phyloP scores from a whole-genome alignment of 1,139 yeast genomes.

The Pichia sp. region DNA sequence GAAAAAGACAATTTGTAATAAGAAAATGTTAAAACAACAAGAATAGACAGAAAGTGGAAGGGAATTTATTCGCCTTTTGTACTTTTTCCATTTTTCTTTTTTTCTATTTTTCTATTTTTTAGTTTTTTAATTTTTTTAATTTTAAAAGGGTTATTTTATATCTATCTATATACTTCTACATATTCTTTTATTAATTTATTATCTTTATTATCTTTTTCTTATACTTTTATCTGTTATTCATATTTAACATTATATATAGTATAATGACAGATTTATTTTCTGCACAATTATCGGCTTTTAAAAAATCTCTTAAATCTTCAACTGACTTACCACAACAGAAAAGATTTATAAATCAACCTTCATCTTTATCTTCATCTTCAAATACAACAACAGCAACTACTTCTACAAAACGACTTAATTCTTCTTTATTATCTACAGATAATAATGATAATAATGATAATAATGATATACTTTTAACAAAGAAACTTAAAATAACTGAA shows the following conservation, averaged over 20 bases:
- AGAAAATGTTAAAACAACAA: background rate
- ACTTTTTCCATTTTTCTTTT: too few species aligned
- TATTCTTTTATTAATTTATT: too few species aligned
- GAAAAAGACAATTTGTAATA: background rate
- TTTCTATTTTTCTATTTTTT: too few species aligned
- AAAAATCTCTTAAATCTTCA: slow-evolving; percentile 41
- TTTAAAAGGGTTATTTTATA: too few species aligned
- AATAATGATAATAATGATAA: too few species aligned
- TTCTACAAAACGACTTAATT: background rate
- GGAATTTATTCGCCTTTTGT: too few species aligned
- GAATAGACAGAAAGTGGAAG: too few species aligned
- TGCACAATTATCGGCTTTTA: slow-evolving; percentile 55
- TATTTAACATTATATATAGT: too few species aligned
- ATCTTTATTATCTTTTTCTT: too few species aligned
- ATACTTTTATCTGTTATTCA: too few species aligned
- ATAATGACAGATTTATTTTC: slow-evolving; percentile 36
- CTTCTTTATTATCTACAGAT: background rate
- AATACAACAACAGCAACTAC: slow-evolving; percentile 3
- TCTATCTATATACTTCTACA: too few species aligned
- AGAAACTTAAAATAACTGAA: slow-evolving; percentile 2
- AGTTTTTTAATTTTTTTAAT: too few species aligned
- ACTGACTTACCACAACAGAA: slow-evolving; percentile 9
- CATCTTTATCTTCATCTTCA: slow-evolving; percentile 28
- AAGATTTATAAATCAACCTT: slow-evolving; percentile 9
- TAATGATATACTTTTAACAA: background rate